phyloP scores from a whole-genome alignment of 1,139 yeast genomes.

The Blastobotrys proliferans region DNA sequence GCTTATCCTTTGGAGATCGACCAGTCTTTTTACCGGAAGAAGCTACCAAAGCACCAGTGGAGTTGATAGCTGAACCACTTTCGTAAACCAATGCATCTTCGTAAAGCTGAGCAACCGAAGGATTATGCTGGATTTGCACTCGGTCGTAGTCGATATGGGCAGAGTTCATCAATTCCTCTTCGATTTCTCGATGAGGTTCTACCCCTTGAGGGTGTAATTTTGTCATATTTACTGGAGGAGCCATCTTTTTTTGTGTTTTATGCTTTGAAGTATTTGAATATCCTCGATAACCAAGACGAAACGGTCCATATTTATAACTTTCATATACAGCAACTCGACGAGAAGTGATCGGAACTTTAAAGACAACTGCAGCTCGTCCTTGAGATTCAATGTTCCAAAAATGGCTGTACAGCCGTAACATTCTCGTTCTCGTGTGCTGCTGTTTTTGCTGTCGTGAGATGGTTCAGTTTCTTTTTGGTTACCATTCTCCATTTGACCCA shows the following conservation, averaged over 20 bases:
- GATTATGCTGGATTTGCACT: slow-evolving; percentile 67
- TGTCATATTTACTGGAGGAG: slow-evolving; percentile 39
- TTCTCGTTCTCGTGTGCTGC: too few species aligned
- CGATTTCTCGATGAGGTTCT: slow-evolving; percentile 38
- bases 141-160: slow-evolving; percentile 42
- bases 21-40: slow-evolving; percentile 96
- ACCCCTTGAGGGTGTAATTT: slow-evolving; percentile 42
- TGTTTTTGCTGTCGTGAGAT: too few species aligned
- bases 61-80: slow-evolving; percentile 85
- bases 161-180: slow-evolving; percentile 37
- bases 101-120: slow-evolving; percentile 88
- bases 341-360: slow-evolving; percentile 3
- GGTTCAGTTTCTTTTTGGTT: background rate
- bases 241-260: slow-evolving; percentile 21
- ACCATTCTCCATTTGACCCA: too few species aligned
- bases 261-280: background rate
- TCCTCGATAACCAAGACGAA: background rate
- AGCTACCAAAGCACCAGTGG: slow-evolving; percentile 94
- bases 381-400: slow-evolving; percentile 9
- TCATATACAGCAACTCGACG: background rate
- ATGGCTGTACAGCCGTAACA: slow-evolving; percentile 8
- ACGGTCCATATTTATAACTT: slow-evolving; percentile 2
- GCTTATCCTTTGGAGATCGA: slow-evolving; percentile 96
- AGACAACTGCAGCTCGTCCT: too few species aligned
- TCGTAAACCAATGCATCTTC: slow-evolving; percentile 88